Base-by-base conservation (phyloP, 2,329 filamentous ascomycete species). In the Aspergillus pseudonomiae region DNA sequence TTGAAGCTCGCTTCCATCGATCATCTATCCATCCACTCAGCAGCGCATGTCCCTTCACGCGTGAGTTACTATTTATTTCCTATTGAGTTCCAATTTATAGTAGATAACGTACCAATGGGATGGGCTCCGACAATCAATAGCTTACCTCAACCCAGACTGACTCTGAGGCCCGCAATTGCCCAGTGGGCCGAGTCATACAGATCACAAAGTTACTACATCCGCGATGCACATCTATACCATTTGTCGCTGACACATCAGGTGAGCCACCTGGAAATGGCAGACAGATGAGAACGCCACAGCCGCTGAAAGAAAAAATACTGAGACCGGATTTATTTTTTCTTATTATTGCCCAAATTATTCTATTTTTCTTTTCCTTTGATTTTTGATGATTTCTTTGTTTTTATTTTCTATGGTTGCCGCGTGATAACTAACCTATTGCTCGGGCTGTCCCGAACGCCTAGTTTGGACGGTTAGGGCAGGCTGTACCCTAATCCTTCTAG, bases 221-320 rank as follows among this genome's bases (percentile, higher is more conserved):
- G 48, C 48, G 19, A 52, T 52, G 46, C 56, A 50, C 26, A 52
- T 39, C 41, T 36, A 59, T 36, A 59, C 50, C 46, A 45, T 48
- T 52, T 26, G 30, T 43, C 10, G 45, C 57, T 59, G 57, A 59
- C 45, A 59, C 57, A 52, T 59, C 57, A 50, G 19, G 57, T 59
- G 46, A 50, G 24, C 55, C 36, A 16, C 48, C 48, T 52, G 48
- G 28, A 52, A 52, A 52, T 32, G 28, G 48, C 28, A 52, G 48
- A 32, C 48, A 52, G 48, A 19, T 24, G 28, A 52, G 48, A 52
- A 52, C 48, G 48, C 48, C 48, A 52, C 48, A 52, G 48, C 48
- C 48, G 48, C 48, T 32, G 48, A 52, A 52, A 52, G 48, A 52
- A 50, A 50, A n/a, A n/a, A n/a, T n/a, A n/a, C n/a, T n/a, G n/a